Conservation (phyloP, 306 rosid species). For the Quercus gilva region DNA sequence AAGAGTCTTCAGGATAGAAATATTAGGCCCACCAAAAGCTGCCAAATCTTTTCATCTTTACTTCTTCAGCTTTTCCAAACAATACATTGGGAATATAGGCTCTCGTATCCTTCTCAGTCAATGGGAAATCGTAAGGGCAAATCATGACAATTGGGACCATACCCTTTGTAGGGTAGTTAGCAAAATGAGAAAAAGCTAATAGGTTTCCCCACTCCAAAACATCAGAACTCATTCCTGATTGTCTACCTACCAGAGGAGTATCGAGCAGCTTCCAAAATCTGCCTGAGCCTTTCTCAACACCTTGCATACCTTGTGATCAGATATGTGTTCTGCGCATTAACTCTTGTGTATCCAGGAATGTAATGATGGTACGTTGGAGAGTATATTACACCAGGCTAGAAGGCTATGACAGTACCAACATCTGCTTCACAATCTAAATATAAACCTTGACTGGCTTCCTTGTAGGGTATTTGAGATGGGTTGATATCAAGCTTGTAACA, state of each 20-base stretch:
- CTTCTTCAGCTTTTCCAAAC: conserved; percentile 63
- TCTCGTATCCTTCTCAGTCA: conserved; percentile 62
- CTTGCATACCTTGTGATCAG: conserved; percentile 82
- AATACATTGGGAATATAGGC: conserved; percentile 68
- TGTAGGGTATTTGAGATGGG: too few species aligned
- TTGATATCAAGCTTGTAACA: too few species aligned
- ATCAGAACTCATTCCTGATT: conserved; percentile 30
- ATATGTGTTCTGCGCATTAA: conserved; percentile 67
- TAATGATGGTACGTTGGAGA: conserved; percentile 78
- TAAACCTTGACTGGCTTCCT: conserved; percentile 35
- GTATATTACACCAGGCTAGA: conserved; percentile 82
- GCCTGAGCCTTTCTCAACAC: conserved; percentile 56
- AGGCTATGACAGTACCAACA: conserved; percentile 71
- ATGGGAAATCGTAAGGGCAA: conserved; percentile 88
- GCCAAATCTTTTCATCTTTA: conserved; percentile 67
- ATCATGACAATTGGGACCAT: conserved; percentile 81
- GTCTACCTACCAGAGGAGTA: conserved; percentile 68
- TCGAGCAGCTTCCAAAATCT: conserved; percentile 66
- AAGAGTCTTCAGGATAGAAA: conserved; percentile 61
- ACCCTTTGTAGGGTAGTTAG: conserved; percentile 79
- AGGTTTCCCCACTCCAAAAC: conserved; percentile 82
- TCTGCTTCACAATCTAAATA: conserved; percentile 69
- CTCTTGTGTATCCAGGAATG: conserved; percentile 81
- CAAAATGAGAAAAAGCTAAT: conserved; percentile 84
- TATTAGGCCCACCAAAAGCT: conserved; percentile 59